Evolutionary conservation across 106 monocot species (phyloP).

Genomic region (Acorus gramineus): DNA sequence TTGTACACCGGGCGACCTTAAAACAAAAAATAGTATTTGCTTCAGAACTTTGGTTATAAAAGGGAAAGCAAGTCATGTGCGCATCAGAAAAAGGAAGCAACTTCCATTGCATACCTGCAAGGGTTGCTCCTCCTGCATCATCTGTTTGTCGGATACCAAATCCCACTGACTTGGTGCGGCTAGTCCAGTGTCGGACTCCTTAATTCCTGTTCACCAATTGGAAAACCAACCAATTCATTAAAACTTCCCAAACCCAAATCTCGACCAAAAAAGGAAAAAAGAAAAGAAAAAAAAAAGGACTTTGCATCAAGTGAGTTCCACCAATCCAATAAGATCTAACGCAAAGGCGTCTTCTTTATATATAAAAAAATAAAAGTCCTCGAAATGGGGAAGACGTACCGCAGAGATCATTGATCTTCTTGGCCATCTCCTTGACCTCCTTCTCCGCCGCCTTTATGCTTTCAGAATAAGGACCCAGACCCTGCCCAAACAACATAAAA

Average conservation of each 20-base stretch:
- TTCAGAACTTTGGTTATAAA: not conserved
- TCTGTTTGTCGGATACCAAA: slow-evolving; percentile 92
- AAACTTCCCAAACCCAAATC: not conserved
- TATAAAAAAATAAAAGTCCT: too few species aligned
- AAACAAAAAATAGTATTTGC: slow-evolving; percentile 1
- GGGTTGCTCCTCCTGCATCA: slow-evolving; percentile 99
- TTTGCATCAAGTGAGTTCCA: too few species aligned
- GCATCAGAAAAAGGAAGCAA: not conserved
- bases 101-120: slow-evolving; percentile 53
- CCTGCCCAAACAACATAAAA: slow-evolving; percentile 28
- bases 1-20: slow-evolving; percentile 93
- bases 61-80: not conserved
- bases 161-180: slow-evolving; percentile 97
- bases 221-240: too few species aligned
- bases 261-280: not conserved
- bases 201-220: slow-evolving; percentile 52
- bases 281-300: not conserved
- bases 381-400: slow-evolving; percentile 22
- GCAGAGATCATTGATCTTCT: slow-evolving; percentile 92
- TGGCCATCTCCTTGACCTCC: slow-evolving; percentile 89
- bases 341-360: too few species aligned
- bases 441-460: slow-evolving; percentile 86
- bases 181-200: slow-evolving; percentile 95
- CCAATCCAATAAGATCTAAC: too few species aligned
- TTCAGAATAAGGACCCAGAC: slow-evolving; percentile 79